A percentile compares a stretch with the other conserved stretches of the same genome.
Conservation (phyloP, 495 filamentous ascomycete genomes). For the Podospora fimiseda region DNA sequence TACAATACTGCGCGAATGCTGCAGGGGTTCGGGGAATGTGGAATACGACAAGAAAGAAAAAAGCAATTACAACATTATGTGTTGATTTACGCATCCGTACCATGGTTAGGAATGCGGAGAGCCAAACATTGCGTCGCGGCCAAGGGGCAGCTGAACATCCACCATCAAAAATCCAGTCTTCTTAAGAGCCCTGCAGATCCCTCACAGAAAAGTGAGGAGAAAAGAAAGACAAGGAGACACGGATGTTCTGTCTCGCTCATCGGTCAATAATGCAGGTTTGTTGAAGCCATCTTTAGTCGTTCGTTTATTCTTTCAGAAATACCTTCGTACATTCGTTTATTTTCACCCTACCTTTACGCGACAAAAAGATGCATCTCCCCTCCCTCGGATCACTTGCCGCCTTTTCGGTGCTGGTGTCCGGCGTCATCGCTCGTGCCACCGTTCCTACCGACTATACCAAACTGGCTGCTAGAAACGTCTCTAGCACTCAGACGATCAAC, state of each 20-base stretch:
- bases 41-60: too few species aligned
- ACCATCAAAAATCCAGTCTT: neutral
- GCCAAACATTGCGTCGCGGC: neutral
- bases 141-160: neutral
- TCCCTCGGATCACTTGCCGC: slow-evolving; percentile 22
- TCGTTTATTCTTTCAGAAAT: neutral
- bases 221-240: neutral
- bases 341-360: neutral
- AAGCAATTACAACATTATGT: too few species aligned
- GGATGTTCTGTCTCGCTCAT: too few species aligned
- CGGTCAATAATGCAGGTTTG: too few species aligned
- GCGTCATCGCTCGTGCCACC: neutral
- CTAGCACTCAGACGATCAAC: slow-evolving; percentile 1
- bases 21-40: too few species aligned
- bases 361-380: slow-evolving; percentile 17
- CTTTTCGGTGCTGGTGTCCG: slow-evolving; percentile 16
- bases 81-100: too few species aligned
- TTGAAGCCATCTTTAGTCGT: neutral
- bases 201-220: neutral
- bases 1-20: too few species aligned
- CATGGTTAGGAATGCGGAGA: neutral
- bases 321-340: slow-evolving; percentile 14
- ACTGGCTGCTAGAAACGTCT: neutral
- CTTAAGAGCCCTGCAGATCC: neutral
- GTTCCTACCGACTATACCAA: neutral